Evolutionary conservation across 139 green algal species (phyloP).

Genomic region (Chlamydomonas incerta): DNA sequence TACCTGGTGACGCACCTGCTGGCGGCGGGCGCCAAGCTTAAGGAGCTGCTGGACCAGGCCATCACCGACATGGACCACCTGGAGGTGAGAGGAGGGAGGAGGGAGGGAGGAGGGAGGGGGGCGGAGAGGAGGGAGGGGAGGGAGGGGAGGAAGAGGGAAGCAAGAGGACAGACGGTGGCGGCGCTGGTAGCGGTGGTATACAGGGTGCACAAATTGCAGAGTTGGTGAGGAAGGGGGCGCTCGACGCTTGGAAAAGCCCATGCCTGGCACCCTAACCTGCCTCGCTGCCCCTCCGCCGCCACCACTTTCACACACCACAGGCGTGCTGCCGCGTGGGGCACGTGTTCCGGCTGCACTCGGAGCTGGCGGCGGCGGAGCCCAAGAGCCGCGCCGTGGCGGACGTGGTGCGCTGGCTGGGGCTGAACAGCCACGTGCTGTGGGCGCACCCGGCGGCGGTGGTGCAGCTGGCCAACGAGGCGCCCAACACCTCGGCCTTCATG

Average conservation of each 20-base stretch:
- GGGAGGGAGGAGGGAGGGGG: too few relatives aligned
- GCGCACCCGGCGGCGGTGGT: conserved; percentile 19
- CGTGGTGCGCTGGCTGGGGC: conserved; percentile 37
- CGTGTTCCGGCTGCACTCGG: conserved; percentile 32
- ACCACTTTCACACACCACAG: too few relatives aligned
- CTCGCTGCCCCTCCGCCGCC: background rate
- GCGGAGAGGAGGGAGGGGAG: too few relatives aligned
- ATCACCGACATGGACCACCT: conserved; percentile 42
- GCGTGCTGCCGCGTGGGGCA: conserved; percentile 30
- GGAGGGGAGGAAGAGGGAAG: too few relatives aligned
- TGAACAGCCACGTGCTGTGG: conserved; percentile 35
- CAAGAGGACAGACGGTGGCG: too few relatives aligned
- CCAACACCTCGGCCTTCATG: conserved; percentile 31
- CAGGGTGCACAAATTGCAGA: too few relatives aligned
- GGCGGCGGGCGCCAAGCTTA: conserved; percentile 3
- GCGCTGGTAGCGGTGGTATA: too few relatives aligned
- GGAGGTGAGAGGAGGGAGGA: conserved; percentile 1
- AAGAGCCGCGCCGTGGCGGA: conserved; percentile 37
- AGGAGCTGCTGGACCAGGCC: conserved; percentile 36
- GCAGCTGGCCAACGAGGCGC: conserved; percentile 42
- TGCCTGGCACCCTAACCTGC: too few relatives aligned
- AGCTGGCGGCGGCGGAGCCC: conserved; percentile 30
- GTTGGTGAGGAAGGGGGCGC: too few relatives aligned
- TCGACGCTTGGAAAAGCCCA: too few relatives aligned
- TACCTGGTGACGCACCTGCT: conserved; percentile 40